Percentiles rank a stretch among this genome's conserved stretches.
Conservation (phyloP, 331 rosid genomes). For the Pyracantha coccinea region DNA sequence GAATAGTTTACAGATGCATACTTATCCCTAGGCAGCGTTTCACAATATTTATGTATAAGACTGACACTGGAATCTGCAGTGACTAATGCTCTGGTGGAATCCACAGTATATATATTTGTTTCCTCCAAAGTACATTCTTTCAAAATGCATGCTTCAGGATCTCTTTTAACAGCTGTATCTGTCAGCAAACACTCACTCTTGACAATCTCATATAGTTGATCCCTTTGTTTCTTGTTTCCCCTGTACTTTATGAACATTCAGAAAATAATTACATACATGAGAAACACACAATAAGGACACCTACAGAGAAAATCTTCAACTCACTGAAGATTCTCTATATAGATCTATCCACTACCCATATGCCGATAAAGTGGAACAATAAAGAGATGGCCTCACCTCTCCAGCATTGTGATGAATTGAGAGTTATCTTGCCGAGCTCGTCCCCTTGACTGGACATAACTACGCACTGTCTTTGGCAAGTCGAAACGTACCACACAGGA, state of each 20-base stretch:
- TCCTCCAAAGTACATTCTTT: slow-evolving; percentile 27
- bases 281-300: not conserved
- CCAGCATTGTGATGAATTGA: slow-evolving; percentile 68
- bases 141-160: slow-evolving; percentile 25
- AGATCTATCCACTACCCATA: not conserved
- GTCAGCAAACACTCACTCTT: slow-evolving; percentile 69
- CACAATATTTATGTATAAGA: slow-evolving; percentile 61
- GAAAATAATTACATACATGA: not conserved
- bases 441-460: slow-evolving; percentile 93
- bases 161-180: slow-evolving; percentile 50
- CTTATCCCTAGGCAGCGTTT: slow-evolving; percentile 61
- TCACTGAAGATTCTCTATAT: not conserved
- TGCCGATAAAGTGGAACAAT: not conserved
- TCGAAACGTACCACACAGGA: slow-evolving; percentile 87
- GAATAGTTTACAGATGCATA: slow-evolving; percentile 25
- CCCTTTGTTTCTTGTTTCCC: slow-evolving; percentile 70
- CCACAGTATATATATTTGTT: slow-evolving; percentile 42
- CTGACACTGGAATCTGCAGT: slow-evolving; percentile 64
- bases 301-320: not conserved
- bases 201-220: slow-evolving; percentile 62
- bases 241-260: slow-evolving; percentile 24
- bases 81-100: slow-evolving; percentile 74
- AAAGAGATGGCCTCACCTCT: slow-evolving; percentile 52
- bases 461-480: slow-evolving; percentile 78
- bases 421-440: slow-evolving; percentile 72